Base-by-base conservation (phyloP, 306 rosid species). In the Psophocarpus tetragonolobus region DNA sequence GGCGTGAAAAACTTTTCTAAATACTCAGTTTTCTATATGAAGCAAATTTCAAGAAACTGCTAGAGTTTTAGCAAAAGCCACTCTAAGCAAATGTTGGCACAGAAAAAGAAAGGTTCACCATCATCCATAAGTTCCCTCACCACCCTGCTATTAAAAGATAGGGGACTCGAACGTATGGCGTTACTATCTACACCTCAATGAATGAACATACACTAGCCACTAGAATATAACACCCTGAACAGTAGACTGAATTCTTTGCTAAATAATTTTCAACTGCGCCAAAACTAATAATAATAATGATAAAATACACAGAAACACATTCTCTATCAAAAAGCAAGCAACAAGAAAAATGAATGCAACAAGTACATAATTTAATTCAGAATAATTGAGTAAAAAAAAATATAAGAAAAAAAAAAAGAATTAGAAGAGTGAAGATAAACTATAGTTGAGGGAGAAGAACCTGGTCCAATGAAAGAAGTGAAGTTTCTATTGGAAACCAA, bases 401-500 rank as follows among this genome's bases (percentile, higher is more conserved):
- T 0, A 62, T 8, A 32, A 26, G 6, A 7, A 15, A 18, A 38
- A 41, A 20, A 73, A 23, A 20, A 3, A 3, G 12, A 56, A 53
- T 24, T 14, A 61, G 17, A n/a, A 33, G 67, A 60, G 66, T 57
- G 71, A 69, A 60, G 26, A 45, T 1, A 3, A 69, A 68, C 3
- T 1, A 15, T 50, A 30, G 33, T 17, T 9, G 39, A 77, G 47
- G 61, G 42, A 54, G 36, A 41, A 0, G 42, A 82, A 90, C 93
- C 83, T 72, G 91, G 78, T 70, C 78, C 88, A 51, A 81, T 9
- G 70, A 87, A 88, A n/a, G 88, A 89, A 84, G 90, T 82, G 67
- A 91, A 88, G 77, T 82, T 79, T 29, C 87, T 86, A 85, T 81
- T 82, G 74, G 94, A 89, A 65, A 93, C 76, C 27, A 88, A 82